Percentiles rank a stretch among this genome's conserved stretches.
These are phyloP conservation scores for Durotheca rogersii DNA, from an alignment of 495 filamentous ascomycete species.

Conservation along the genomic window DNA sequence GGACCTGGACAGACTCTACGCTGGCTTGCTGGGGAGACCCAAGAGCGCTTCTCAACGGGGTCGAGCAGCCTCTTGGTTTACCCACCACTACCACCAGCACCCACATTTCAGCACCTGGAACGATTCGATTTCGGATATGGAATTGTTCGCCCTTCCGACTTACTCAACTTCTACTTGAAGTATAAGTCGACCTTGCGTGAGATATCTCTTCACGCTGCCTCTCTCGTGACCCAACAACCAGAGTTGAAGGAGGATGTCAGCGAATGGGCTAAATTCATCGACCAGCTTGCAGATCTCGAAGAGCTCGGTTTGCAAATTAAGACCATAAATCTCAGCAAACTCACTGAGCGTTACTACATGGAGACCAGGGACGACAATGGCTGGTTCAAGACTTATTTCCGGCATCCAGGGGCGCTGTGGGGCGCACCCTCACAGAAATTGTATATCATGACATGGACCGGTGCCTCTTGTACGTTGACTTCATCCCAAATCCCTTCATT, in stretches of 20 bases:
- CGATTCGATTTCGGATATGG: constrained; percentile 44
- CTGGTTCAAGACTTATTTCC: too few relatives aligned
- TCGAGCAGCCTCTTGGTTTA: too few relatives aligned
- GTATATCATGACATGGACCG: too few relatives aligned
- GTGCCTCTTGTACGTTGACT: too few relatives aligned
- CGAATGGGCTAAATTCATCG: constrained; percentile 31
- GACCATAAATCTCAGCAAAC: constrained; percentile 8
- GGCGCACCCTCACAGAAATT: too few relatives aligned
- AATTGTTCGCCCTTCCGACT: not conserved
- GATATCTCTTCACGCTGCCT: constrained; percentile 34
- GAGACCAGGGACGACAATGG: too few relatives aligned
- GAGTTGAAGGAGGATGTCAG: constrained; percentile 12
- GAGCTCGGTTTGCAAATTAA: constrained; percentile 14
- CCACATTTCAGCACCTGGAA: constrained; percentile 33
- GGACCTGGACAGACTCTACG: constrained; percentile 21
- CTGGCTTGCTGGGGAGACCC: constrained; percentile 29
- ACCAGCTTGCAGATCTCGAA: constrained; percentile 18
- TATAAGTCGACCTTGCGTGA: constrained; percentile 37
- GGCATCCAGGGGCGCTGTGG: too few relatives aligned
- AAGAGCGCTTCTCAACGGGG: too few relatives aligned
- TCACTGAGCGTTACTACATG: too few relatives aligned
- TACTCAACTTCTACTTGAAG: constrained; percentile 39
- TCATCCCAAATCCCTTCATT: too few relatives aligned
- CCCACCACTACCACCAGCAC: constrained; percentile 10
- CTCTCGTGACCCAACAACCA: not conserved